Conservation (phyloP, 2,329 filamentous ascomycete genomes). For the Colletotrichum aenigma region DNA sequence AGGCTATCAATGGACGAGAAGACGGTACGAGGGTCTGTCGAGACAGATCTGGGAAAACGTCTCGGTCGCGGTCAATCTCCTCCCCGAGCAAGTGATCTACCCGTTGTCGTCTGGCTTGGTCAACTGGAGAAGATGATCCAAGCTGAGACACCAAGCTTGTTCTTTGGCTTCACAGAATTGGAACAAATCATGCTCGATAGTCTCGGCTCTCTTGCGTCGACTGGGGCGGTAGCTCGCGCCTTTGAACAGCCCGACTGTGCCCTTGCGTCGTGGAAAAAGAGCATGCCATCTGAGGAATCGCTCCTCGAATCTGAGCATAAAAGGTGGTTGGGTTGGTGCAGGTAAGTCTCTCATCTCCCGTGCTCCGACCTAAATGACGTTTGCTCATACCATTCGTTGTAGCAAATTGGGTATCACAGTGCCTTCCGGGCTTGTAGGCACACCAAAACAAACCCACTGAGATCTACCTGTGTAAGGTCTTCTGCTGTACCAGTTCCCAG, state of each 20-base stretch:
- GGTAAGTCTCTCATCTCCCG: background rate
- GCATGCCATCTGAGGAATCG: background rate
- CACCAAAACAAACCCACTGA: background rate
- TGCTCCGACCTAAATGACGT: background rate
- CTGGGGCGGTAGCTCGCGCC: background rate
- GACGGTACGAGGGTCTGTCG: background rate
- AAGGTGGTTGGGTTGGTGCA: background rate
- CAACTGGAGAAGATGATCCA: background rate
- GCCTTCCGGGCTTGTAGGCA: background rate
- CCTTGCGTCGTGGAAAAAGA: background rate
- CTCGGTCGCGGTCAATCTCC: background rate
- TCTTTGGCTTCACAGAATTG: background rate
- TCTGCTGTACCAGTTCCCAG: accelerated
- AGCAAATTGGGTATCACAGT: background rate
- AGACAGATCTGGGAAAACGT: background rate
- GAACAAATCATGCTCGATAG: background rate
- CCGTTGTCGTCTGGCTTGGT: background rate
- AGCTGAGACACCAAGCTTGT: background rate
- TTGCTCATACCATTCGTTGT: background rate
- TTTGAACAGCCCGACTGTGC: background rate
- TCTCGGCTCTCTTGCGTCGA: background rate
- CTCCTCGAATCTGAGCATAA: background rate
- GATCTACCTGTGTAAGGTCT: background rate
- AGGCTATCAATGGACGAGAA: background rate
- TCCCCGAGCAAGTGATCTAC: background rate